Evolutionary conservation across 2,329 filamentous ascomycete genomes (phyloP), one percentile per base, ranked within the genome.

Genomic region (Cladosporium sp.): DNA sequence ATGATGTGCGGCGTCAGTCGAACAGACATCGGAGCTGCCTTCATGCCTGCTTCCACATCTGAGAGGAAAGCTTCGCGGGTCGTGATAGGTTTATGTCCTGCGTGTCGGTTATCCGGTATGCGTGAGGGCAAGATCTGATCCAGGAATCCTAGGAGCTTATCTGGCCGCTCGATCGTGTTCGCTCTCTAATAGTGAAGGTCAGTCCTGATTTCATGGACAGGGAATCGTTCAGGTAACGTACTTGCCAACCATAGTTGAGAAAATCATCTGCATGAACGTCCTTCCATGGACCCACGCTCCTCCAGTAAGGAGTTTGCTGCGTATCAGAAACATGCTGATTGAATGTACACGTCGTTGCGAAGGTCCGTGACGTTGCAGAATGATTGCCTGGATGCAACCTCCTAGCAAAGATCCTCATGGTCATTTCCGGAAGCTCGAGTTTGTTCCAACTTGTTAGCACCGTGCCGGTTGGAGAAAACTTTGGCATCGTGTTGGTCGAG

Each of bases 1-100:
- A 89, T 74, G 4, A 88, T 79, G 68, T 90, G 86, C 1, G 87
- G 87, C 38, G 85, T 88, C 65, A 89, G 76, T 11, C 86, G 80
- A 47, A 88, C 80, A 0, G 86, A 80, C 87, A 90, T 89, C 2
- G 86, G 83, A 0, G 86, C 84, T 5, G 78, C 72, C 24, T 77
- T 79, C 63, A 88, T 81, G 12, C 86, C 87, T 18, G 78, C 77
- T 30, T 81, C 71, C 3, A 88, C 81, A 73, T 89, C 86, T 1
- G 77, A 70, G 58, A 88, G 81, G 65, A 89, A 85, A 24, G 84
- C 80, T 2, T 85, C 79, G 12, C 81, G 83, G 28, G 80, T 83
- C 66, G 80, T 80, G 70, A 81, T 78, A 28, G 76, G 75, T 5
- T 64, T 74, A 68, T 68, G 55, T 24, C 59, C 24, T 49, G 26